These are phyloP conservation scores for Aspergillus neoniger DNA, from an alignment of 2,329 filamentous ascomycete genomes.

Conservation along the genomic window DNA sequence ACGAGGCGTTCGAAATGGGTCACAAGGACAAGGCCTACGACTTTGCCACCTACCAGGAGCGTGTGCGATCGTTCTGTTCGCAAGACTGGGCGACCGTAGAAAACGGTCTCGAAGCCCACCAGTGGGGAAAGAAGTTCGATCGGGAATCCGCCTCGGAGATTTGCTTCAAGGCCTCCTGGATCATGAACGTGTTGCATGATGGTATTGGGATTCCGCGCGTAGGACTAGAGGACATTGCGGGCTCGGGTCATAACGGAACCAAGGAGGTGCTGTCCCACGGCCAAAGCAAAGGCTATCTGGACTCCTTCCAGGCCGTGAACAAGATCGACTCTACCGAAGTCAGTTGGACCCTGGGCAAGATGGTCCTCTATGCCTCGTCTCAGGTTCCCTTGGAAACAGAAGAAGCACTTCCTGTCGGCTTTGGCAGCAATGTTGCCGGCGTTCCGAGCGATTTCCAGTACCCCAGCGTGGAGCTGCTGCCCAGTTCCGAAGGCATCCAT, in stretches of 20 bases:
- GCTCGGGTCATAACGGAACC: slow-evolving; percentile 67
- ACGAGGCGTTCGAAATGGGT: slow-evolving; percentile 81
- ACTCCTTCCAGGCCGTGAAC: slow-evolving; percentile 89
- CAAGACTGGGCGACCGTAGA: slow-evolving; percentile 79
- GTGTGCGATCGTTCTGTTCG: slow-evolving; percentile 81
- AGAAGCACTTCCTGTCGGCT: slow-evolving; percentile 76
- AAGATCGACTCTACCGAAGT: slow-evolving; percentile 90
- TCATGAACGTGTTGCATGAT: slow-evolving; percentile 94
- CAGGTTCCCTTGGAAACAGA: slow-evolving; percentile 70
- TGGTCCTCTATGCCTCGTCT: slow-evolving; percentile 90
- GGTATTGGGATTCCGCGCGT: slow-evolving; percentile 90
- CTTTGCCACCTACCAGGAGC: slow-evolving; percentile 81
- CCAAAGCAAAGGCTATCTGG: slow-evolving; percentile 73
- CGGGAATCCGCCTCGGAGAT: slow-evolving; percentile 76
- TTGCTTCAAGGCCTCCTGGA: slow-evolving; percentile 97
- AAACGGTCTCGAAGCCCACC: slow-evolving; percentile 62
- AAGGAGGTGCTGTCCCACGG: slow-evolving; percentile 68
- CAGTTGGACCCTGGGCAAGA: slow-evolving; percentile 96
- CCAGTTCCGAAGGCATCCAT: slow-evolving; percentile 33
- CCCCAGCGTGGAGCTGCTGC: slow-evolving; percentile 52
- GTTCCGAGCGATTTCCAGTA: slow-evolving; percentile 80
- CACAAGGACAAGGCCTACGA: slow-evolving; percentile 82
- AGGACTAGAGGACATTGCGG: slow-evolving; percentile 67
- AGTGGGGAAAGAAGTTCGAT: slow-evolving; percentile 75
- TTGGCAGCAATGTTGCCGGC: slow-evolving; percentile 76